phyloP scores from a whole-genome alignment of 2,329 filamentous ascomycete genomes.

The Juglanconis oblonga region DNA sequence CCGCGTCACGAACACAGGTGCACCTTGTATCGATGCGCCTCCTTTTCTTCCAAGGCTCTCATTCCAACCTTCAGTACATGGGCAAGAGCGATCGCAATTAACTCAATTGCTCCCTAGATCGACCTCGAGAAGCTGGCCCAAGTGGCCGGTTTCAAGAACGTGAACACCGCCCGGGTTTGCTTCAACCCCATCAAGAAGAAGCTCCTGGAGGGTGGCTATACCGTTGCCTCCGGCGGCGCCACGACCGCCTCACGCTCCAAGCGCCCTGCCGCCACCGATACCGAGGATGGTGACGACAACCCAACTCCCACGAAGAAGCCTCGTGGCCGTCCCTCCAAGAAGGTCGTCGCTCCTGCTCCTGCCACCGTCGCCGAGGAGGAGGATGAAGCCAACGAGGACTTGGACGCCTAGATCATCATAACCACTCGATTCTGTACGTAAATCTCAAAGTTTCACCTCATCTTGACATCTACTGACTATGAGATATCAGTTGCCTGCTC shows the following conservation, averaged over 20 bases:
- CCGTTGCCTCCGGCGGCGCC: too few species aligned
- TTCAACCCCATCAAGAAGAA: not conserved
- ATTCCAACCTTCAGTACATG: too few species aligned
- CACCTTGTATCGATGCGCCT: too few species aligned
- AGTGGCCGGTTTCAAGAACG: slow-evolving; percentile 2
- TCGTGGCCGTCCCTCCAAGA: not conserved
- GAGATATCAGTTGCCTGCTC: too few species aligned
- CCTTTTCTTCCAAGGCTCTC: too few species aligned
- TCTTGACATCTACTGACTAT: not conserved
- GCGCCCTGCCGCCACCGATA: not conserved
- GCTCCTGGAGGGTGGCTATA: not conserved
- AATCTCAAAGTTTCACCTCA: not conserved
- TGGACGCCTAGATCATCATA: not conserved
- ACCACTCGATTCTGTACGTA: not conserved
- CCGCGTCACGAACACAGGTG: too few species aligned
- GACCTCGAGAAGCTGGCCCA: slow-evolving; percentile 6
- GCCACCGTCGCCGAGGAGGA: not conserved
- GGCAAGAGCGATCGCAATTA: not conserved
- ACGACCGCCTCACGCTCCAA: not conserved
- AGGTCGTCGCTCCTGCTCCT: not conserved
- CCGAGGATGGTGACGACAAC: not conserved
- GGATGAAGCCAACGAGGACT: not conserved
- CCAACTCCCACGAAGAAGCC: not conserved
- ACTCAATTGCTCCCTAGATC: not conserved
- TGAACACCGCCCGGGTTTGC: not conserved